Percentiles rank a stretch among this genome's conserved stretches.
Conservation (phyloP, 106 monocot genomes). For the Vanilla planifolia region DNA sequence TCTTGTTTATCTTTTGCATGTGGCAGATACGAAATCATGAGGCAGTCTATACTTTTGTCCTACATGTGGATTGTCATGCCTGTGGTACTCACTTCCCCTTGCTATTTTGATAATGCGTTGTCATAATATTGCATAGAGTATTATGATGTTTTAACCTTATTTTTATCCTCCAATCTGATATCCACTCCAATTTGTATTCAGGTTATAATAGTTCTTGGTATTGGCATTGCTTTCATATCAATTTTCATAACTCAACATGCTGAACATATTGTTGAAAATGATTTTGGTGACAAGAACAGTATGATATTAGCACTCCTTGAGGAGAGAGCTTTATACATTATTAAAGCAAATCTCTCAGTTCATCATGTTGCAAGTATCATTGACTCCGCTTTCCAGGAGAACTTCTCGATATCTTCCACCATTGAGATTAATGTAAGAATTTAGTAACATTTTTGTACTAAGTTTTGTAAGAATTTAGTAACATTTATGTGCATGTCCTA, state of each 20-base stretch:
- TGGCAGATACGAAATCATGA: too few relatives aligned
- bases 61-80: not conserved
- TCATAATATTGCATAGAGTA: not conserved
- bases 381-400: not conserved
- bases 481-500: not conserved
- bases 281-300: not conserved
- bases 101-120: not conserved
- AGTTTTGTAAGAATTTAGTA: too few relatives aligned
- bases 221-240: not conserved
- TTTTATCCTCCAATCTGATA: not conserved
- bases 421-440: conserved; percentile 2
- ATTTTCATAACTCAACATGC: conserved; percentile 2
- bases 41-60: too few relatives aligned
- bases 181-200: not conserved
- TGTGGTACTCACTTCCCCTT: not conserved
- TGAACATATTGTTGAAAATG: not conserved
- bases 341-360: conserved; percentile 4
- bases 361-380: not conserved
- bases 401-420: not conserved
- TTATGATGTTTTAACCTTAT: not conserved
- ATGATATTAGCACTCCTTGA: not conserved
- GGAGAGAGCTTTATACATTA: not conserved
- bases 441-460: not conserved
- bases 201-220: conserved; percentile 2
- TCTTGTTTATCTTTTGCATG: too few relatives aligned